Evolutionary conservation across 2,329 filamentous ascomycete genomes (phyloP).

Genomic region (Calonectria multiphialidica): DNA sequence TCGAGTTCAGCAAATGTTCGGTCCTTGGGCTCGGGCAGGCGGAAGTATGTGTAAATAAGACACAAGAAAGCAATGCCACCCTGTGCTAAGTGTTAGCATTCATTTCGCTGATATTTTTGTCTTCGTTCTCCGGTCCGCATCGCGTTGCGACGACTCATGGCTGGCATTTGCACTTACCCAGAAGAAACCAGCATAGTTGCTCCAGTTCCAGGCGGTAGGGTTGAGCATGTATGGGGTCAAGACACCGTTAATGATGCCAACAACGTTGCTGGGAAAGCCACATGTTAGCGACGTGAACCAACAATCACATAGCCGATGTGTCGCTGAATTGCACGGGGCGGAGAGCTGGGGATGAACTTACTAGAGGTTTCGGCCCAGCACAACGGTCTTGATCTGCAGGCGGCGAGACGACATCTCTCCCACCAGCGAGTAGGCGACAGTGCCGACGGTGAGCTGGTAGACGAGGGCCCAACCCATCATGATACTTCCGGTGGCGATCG

Average conservation of each 20-base stretch:
- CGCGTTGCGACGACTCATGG: neutral
- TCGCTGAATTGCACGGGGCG: neutral
- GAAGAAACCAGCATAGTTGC: slow-evolving; percentile 89
- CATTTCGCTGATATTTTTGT: neutral
- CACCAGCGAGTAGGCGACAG: slow-evolving; percentile 90
- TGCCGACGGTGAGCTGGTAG: slow-evolving; percentile 90
- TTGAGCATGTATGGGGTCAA: slow-evolving; percentile 95
- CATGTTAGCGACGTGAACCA: slow-evolving; percentile 23
- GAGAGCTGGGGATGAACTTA: slow-evolving; percentile 49
- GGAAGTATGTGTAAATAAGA: slow-evolving; percentile 76
- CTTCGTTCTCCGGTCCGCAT: neutral
- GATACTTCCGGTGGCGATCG: slow-evolving; percentile 84
- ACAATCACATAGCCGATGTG: neutral
- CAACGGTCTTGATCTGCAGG: slow-evolving; percentile 91
- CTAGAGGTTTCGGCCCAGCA: slow-evolving; percentile 84
- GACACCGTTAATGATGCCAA: slow-evolving; percentile 84
- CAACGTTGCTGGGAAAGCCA: slow-evolving; percentile 71
- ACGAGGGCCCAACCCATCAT: slow-evolving; percentile 86
- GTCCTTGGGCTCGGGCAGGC: slow-evolving; percentile 78
- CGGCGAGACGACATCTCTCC: slow-evolving; percentile 85
- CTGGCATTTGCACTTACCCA: slow-evolving; percentile 65
- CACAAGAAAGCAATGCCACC: slow-evolving; percentile 83
- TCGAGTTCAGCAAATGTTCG: slow-evolving; percentile 90
- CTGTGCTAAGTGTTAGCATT: slow-evolving; percentile 46
- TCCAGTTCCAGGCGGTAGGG: slow-evolving; percentile 87